Evolutionary conservation across 148 eudicot genomes (phyloP), one percentile per base, ranked within the genome.

Genomic region (Cornus kousa): DNA sequence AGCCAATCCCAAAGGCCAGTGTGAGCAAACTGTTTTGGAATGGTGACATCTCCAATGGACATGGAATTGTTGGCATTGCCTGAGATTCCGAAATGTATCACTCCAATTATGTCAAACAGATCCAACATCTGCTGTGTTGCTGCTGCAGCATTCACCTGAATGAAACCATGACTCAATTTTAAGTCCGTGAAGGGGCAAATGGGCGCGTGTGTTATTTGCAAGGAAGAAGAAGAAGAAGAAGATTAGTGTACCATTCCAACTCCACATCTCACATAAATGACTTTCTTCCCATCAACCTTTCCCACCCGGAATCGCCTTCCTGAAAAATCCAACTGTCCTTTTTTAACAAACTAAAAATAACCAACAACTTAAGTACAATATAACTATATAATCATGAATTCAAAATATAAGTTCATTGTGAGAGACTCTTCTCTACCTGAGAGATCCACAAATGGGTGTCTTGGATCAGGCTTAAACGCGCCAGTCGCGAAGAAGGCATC

Each of bases 1-100:
- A 72, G 73, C 84, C 84, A 82, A 53, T 82, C 74, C 80, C 84
- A 82, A 17, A 73, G 28, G 22, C 84, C 78, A 71, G 74, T 77
- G 24, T 77, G 24, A 57, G 72, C 70, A 67, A 77, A 67, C 33
- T 77, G 35, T 12, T 37, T 57, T 19, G 78, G 85, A 46, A 82
- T 53, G 14, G 19, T 37, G 57, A 82, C 85, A 79, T 82, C 82
- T 74, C 82, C 85, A 40, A 79, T 70, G 8, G 70, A 70, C 76
- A 78, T 23, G n/a, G 85, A 82, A 46, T 72, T 65, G 53, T 82
- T 82, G 2, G 67, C 40, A 33, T 71, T 82, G 10, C 85, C 85
- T 16, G 85, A 62, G 53, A 73, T 82, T 4, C 84, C 78, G 37
- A 72, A 82, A 72, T 79, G 85, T 20, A 82, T n/a, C 0, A 82